Conservation (phyloP, 805 yeast genomes). For the Blastobotrys terrestris region DNA sequence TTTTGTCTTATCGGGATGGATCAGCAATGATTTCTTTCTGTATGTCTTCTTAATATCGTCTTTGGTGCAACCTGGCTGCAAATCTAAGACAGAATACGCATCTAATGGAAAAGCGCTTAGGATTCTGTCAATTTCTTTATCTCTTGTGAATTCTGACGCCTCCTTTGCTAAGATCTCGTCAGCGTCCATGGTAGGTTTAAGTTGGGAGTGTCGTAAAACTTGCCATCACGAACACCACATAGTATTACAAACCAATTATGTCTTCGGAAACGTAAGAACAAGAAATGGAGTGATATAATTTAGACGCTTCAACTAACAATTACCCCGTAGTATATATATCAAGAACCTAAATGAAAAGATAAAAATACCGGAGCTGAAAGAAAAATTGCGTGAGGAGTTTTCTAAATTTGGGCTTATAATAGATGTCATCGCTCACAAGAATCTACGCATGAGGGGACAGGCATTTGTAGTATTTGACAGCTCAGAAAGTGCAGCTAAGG, state of each 20-base stretch:
- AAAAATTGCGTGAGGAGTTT: slow-evolving; percentile 39
- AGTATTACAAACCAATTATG: too few relatives aligned
- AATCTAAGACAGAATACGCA: slow-evolving; percentile 48
- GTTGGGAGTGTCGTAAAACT: too few relatives aligned
- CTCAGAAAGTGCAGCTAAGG: slow-evolving; percentile 39
- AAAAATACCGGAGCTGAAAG: slow-evolving; percentile 44
- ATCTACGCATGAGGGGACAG: slow-evolving; percentile 69
- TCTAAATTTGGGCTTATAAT: slow-evolving; percentile 41
- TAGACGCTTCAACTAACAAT: too few relatives aligned
- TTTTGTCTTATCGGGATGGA: slow-evolving; percentile 62
- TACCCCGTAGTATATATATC: slow-evolving; percentile 41
- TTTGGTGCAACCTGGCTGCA: slow-evolving; percentile 37
- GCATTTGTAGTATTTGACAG: slow-evolving; percentile 62
- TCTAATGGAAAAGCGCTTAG: slow-evolving; percentile 43
- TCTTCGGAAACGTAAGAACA: slow-evolving; percentile 8
- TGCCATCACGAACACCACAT: too few relatives aligned
- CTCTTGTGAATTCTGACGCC: slow-evolving; percentile 30
- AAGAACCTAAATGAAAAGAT: slow-evolving; percentile 69
- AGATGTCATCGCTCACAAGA: slow-evolving; percentile 51
- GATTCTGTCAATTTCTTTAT: slow-evolving; percentile 52
- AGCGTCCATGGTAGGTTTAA: too few relatives aligned
- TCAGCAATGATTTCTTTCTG: slow-evolving; percentile 53
- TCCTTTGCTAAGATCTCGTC: slow-evolving; percentile 28
- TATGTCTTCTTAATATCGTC: slow-evolving; percentile 42
- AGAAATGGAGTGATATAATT: neutral